These are phyloP conservation scores for Herpetomonas tarakana DNA, from an alignment of 208 protist species.

Conservation along the genomic window DNA sequence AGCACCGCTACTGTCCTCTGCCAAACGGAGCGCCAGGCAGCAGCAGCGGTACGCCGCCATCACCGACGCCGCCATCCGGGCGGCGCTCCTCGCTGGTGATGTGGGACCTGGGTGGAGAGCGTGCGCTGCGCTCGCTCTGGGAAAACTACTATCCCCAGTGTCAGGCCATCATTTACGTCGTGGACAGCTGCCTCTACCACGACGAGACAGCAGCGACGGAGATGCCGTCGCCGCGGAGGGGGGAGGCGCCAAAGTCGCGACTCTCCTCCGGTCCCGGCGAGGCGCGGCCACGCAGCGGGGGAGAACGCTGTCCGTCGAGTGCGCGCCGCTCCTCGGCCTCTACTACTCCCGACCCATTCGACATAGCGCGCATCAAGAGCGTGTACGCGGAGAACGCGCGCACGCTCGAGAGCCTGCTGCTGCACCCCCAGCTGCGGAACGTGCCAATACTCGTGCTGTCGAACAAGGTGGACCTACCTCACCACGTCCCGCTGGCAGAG, in stretches of 20 bases:
- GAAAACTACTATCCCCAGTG: constrained; percentile 95
- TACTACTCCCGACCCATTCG: no score
- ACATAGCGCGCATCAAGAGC: no score
- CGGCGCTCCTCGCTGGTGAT: constrained; percentile 48
- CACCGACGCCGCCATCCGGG: constrained; percentile 16
- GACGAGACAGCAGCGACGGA: not conserved
- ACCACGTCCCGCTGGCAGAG: constrained; percentile 43
- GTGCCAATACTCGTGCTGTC: constrained; percentile 90
- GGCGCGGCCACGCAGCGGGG: no score
- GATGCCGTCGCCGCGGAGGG: not conserved
- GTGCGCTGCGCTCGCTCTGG: constrained; percentile 94
- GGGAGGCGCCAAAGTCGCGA: no score
- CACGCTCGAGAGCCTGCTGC: constrained; percentile 66
- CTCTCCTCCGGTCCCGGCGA: no score
- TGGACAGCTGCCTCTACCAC: constrained; percentile 66
- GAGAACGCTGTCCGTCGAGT: no score
- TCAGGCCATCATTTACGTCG: constrained; percentile 91
- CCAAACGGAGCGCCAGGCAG: constrained; percentile 13
- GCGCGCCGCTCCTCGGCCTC: no score
- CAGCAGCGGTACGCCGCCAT: constrained; percentile 7
- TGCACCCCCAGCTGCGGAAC: constrained; percentile 71
- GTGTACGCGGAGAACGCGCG: constrained; percentile 33
- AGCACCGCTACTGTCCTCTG: constrained; percentile 52
- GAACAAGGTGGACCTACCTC: constrained; percentile 91
- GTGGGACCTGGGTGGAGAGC: constrained; percentile 97